Percentiles rank a stretch among this genome's conserved stretches.
These are phyloP conservation scores for Ascochyta lentis DNA, from an alignment of 2,329 filamentous ascomycete species.

Conservation along the genomic window DNA sequence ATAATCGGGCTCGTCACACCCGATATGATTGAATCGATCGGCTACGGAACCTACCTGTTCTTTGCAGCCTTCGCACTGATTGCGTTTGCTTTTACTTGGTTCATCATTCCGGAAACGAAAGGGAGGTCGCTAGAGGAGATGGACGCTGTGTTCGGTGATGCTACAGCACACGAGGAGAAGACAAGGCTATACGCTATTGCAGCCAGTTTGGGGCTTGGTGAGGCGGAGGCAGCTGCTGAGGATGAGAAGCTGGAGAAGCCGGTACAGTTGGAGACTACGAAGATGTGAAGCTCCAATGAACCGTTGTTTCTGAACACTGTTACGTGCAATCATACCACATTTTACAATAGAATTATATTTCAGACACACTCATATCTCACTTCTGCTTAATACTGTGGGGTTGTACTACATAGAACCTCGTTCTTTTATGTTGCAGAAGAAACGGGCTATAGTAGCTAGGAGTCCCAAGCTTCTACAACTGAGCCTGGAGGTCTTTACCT, in stretches of 20 bases:
- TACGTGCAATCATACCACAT: too few species aligned
- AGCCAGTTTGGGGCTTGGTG: constrained; percentile 25
- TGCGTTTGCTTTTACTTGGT: constrained; percentile 55
- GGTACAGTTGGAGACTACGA: constrained; percentile 9
- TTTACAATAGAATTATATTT: too few species aligned
- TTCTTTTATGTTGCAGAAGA: too few species aligned
- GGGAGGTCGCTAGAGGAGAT: constrained; percentile 79
- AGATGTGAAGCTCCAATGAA: not conserved
- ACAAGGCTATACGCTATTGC: constrained; percentile 28
- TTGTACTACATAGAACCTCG: too few species aligned
- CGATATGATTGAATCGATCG: constrained; percentile 71
- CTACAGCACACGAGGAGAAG: constrained; percentile 63
- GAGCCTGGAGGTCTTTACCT: too few species aligned
- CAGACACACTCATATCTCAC: too few species aligned
- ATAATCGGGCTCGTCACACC: constrained; percentile 70
- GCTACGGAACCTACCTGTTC: constrained; percentile 58
- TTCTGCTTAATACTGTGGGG: too few species aligned
- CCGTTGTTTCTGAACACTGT: too few species aligned
- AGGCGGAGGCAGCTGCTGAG: constrained; percentile 19
- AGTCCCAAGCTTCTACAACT: too few species aligned
- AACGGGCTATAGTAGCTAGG: too few species aligned
- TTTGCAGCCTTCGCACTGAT: constrained; percentile 58
- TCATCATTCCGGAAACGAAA: constrained; percentile 75
- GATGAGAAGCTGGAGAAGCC: constrained; percentile 23
- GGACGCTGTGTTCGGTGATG: constrained; percentile 85